Conservation (phyloP, 371 early-diverging fungal genomes). For the Mucor circinelloides region DNA sequence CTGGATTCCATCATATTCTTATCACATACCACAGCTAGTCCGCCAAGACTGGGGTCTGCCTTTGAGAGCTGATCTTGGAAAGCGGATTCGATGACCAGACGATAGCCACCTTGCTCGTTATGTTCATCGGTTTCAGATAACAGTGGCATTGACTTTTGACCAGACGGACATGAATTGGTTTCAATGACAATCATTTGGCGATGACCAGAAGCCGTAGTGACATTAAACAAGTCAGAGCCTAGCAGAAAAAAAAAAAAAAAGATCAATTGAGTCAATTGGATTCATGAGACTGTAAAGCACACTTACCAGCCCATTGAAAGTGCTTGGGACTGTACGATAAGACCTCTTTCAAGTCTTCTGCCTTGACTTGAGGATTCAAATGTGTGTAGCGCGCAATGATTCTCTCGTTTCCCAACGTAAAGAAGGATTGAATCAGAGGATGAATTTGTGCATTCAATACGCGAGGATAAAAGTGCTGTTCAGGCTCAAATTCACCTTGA, state of each 20-base stretch:
- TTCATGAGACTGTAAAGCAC: neutral
- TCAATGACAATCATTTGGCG: slow-evolving; percentile 97
- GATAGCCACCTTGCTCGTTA: slow-evolving; percentile 76
- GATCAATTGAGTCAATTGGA: neutral
- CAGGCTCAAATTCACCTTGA: slow-evolving; percentile 84
- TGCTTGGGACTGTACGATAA: slow-evolving; percentile 79
- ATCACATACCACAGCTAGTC: slow-evolving; percentile 86
- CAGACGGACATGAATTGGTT: slow-evolving; percentile 94
- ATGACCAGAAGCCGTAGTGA: slow-evolving; percentile 84
- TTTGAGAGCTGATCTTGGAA: slow-evolving; percentile 74
- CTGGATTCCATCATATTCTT: slow-evolving; percentile 93
- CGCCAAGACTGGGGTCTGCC: slow-evolving; percentile 75
- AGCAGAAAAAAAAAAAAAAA: neutral
- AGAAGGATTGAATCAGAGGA: slow-evolving; percentile 84
- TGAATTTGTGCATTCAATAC: slow-evolving; percentile 93
- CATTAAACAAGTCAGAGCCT: slow-evolving; percentile 89
- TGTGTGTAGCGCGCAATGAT: slow-evolving; percentile 91
- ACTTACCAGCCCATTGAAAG: slow-evolving; percentile 85
- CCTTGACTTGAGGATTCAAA: slow-evolving; percentile 84
- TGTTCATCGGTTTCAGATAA: slow-evolving; percentile 81
- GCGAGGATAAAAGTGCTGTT: slow-evolving; percentile 90
- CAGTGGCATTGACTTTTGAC: slow-evolving; percentile 94
- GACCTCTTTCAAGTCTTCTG: slow-evolving; percentile 62
- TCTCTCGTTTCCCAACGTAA: slow-evolving; percentile 87
- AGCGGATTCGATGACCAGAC: slow-evolving; percentile 77